Percentiles rank a stretch among this genome's conserved stretches.
Conservation (phyloP, 192 early-diverging fungal genomes). For the Coemansia sp. region DNA sequence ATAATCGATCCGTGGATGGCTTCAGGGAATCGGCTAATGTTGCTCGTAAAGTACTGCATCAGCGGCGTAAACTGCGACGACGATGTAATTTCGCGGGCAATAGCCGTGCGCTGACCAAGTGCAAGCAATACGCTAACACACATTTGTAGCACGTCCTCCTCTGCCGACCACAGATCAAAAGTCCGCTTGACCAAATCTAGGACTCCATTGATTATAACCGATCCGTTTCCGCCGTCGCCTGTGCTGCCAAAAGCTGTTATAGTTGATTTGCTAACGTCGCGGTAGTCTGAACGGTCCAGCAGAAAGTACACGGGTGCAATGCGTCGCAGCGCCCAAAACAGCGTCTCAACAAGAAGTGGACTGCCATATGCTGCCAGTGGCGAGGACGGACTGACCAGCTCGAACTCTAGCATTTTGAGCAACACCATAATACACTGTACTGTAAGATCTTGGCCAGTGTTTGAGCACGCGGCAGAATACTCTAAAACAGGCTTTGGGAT, state of each 20-base stretch:
- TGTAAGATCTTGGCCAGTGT: conserved; percentile 25
- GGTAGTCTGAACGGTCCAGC: conserved; percentile 40
- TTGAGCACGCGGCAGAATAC: conserved; percentile 21
- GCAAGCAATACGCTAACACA: conserved; percentile 39
- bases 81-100: conserved; percentile 34
- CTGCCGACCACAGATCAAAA: conserved; percentile 45
- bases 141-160: conserved; percentile 50
- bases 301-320: conserved; percentile 47
- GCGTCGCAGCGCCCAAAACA: conserved; percentile 48
- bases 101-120: conserved; percentile 33
- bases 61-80: conserved; percentile 32
- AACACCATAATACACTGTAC: conserved; percentile 44
- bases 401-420: conserved; percentile 42
- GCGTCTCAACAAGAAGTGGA: conserved; percentile 47
- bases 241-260: conserved; percentile 34
- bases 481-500: conserved; percentile 33
- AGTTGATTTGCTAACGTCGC: conserved; percentile 20
- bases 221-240: conserved; percentile 29
- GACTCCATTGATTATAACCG: conserved; percentile 23
- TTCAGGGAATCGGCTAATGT: conserved; percentile 43
- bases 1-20: conserved; percentile 46
- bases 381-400: conserved; percentile 29
- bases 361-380: conserved; percentile 28
- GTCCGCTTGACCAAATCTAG: conserved; percentile 29
- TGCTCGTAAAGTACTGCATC: conserved; percentile 35